Base-by-base conservation (phyloP, 2,329 filamentous ascomycete species). In the Aulographum hederae region DNA sequence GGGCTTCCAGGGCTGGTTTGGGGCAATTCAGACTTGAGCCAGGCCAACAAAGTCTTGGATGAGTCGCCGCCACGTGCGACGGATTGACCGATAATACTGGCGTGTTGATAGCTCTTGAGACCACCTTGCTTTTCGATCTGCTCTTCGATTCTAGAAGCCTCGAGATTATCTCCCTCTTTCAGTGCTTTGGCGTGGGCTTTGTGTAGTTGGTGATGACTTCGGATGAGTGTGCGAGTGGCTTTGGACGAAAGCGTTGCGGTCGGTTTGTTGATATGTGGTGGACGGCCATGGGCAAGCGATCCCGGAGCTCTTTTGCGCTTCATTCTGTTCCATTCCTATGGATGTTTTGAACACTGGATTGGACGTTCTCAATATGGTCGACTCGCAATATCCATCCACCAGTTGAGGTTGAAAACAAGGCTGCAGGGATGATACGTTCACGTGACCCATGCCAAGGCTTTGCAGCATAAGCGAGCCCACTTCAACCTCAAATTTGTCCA, bases 31-130 rank as follows among this genome's bases (percentile, higher is more conserved):
- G 35, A 19, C 19, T 46, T 44, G 18, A 76, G 52, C 71, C 71
- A 76, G 36, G 69, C 56, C 27, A 75, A 53, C 3, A 76, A 53
- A 4, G 70, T 47, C 33, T 60, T 63, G 38, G 67, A 72, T 2
- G 69, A 70, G 46, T 76, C 71, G n/a, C 71, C 71, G 20, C 71
- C 71, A 8, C 71, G 61, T 25, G 66, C 60, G 19, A 56, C 54
- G 3, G 67, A 66, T 44, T 76, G 71, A 1, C 71, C 71, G 31
- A 65, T 61, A 37, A 67, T 69, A 51, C 69, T 73, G 29, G 71
- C 71, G 28, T 62, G 56, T 46, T 76, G 71, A 40, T 76, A 76
- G 16, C 54, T 57, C 39, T 66, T 53, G 32, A 76, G 48, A 1
- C 71, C 71, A 5, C 71, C 71, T 31, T 65, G 59, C n/a, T 55